phyloP scores from a whole-genome alignment of 352 stramenopile genomes.

The Phytophthora ramorum region DNA sequence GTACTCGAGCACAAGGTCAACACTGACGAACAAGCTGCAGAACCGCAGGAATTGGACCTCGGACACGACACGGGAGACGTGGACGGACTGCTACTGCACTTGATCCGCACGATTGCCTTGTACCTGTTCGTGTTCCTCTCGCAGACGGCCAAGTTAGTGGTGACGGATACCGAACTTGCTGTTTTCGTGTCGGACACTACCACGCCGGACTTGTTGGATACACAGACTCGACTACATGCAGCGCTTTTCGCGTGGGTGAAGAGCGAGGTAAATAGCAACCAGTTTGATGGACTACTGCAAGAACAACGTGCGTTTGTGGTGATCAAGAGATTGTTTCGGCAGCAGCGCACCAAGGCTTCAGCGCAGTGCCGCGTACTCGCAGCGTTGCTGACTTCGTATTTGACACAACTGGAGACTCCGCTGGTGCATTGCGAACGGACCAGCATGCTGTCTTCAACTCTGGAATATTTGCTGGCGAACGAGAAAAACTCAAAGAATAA shows the following conservation, averaged over 20 bases:
- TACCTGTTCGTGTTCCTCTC: conserved; percentile 69
- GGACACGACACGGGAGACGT: conserved; percentile 4
- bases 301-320: conserved; percentile 59
- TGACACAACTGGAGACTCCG: conserved; percentile 47
- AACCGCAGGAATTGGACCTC: conserved; percentile 10
- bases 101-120: conserved; percentile 68
- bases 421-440: conserved; percentile 58
- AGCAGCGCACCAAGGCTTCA: conserved; percentile 41
- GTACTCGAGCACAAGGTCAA: background rate
- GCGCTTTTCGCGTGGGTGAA: conserved; percentile 51
- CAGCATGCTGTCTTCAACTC: conserved; percentile 65
- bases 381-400: conserved; percentile 52
- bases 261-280: conserved; percentile 59
- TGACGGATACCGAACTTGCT: conserved; percentile 47
- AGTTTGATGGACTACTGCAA: conserved; percentile 67
- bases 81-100: conserved; percentile 58
- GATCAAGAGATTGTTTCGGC: conserved; percentile 62
- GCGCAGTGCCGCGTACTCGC: conserved; percentile 50
- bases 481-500: conserved; percentile 21
- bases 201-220: conserved; percentile 40
- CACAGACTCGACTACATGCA: conserved; percentile 44
- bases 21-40: conserved; percentile 1
- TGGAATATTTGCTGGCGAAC: conserved; percentile 67
- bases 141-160: conserved; percentile 36
- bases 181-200: conserved; percentile 25